Percentiles rank a stretch among this genome's conserved stretches.
phyloP scores from a whole-genome alignment of 139 green algal genomes.

The Micromonas pusilla region DNA sequence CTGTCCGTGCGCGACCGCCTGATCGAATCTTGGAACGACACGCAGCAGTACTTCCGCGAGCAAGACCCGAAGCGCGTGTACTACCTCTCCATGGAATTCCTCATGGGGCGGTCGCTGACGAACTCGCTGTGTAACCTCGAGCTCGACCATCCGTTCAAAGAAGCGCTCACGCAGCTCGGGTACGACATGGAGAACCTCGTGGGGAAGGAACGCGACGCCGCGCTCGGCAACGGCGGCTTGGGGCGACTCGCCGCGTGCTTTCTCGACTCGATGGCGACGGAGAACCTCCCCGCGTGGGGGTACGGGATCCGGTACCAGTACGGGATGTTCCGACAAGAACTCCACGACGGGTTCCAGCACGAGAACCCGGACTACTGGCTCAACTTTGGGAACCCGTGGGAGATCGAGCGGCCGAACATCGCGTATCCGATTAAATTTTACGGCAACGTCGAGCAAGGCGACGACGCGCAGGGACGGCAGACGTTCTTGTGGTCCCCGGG shows the following conservation, averaged over 20 bases:
- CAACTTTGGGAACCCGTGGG: conserved; percentile 70
- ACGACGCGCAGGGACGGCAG: conserved; percentile 35
- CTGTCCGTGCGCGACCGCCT: conserved; percentile 84
- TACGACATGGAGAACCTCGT: conserved; percentile 45
- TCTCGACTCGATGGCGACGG: conserved; percentile 94
- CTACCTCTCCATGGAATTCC: conserved; percentile 95
- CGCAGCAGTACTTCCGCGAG: conserved; percentile 87
- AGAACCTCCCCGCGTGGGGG: conserved; percentile 94
- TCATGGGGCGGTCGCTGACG: conserved; percentile 90
- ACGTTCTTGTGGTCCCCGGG: conserved; percentile 51
- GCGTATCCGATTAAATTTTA: conserved; percentile 66
- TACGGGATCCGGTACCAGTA: conserved; percentile 99
- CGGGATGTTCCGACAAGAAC: conserved; percentile 93
- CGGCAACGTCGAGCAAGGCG: conserved; percentile 43
- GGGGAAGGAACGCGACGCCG: conserved; percentile 62
- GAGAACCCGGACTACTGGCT: conserved; percentile 58
- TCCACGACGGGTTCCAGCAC: conserved; percentile 45
- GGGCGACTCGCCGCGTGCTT: conserved; percentile 96
- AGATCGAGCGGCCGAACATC: conserved; percentile 55
- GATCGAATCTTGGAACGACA: conserved; percentile 99
- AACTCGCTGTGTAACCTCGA: conserved; percentile 93
- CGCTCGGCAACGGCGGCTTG: conserved; percentile 94
- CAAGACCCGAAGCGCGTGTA: conserved; percentile 90
- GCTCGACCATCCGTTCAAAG: conserved; percentile 67
- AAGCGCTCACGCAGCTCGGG: conserved; percentile 76